A percentile compares a stretch with the other conserved stretches of the same genome.
Evolutionary conservation across 2,329 filamentous ascomycete genomes (phyloP).

Genomic region (Venturia pyrina): DNA sequence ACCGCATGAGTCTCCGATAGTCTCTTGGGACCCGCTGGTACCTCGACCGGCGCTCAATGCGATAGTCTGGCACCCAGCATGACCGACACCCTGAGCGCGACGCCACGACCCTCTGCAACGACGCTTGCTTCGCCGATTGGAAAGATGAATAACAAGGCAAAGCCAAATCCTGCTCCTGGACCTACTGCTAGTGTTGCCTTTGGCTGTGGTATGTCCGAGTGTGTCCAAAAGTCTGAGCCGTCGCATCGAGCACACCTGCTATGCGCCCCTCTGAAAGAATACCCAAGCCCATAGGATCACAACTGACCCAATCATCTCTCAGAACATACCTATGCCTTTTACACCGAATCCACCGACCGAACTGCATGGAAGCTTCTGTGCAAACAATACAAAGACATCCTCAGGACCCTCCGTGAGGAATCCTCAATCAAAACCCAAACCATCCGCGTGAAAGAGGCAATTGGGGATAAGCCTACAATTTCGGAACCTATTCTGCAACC

Average conservation of each 20-base stretch:
- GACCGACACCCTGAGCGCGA: conserved; percentile 4
- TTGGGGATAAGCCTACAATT: neutral
- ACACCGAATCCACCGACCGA: conserved; percentile 54
- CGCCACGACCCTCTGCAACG: neutral
- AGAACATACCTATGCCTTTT: conserved; percentile 64
- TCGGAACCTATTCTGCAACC: conserved; percentile 34
- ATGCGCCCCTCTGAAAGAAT: conserved; percentile 12
- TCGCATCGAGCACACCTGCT: neutral
- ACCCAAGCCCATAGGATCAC: neutral
- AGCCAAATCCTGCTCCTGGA: conserved; percentile 7
- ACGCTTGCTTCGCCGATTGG: conserved; percentile 11
- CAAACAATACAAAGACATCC: conserved; percentile 60
- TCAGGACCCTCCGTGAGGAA: conserved; percentile 60
- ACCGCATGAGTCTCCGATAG: neutral
- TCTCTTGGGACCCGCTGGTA: neutral
- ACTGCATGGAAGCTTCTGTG: conserved; percentile 56
- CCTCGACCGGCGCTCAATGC: neutral
- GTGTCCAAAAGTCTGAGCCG: neutral
- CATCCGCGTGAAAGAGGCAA: conserved; percentile 39
- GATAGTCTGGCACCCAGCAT: neutral
- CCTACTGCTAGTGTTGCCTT: conserved; percentile 7
- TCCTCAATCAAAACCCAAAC: conserved; percentile 56
- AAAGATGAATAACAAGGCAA: conserved; percentile 9
- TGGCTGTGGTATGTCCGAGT: conserved; percentile 13
- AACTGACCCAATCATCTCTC: conserved; percentile 5